Conservation (phyloP, 176 grass and related monocot genomes). For the Raddia distichophylla region DNA sequence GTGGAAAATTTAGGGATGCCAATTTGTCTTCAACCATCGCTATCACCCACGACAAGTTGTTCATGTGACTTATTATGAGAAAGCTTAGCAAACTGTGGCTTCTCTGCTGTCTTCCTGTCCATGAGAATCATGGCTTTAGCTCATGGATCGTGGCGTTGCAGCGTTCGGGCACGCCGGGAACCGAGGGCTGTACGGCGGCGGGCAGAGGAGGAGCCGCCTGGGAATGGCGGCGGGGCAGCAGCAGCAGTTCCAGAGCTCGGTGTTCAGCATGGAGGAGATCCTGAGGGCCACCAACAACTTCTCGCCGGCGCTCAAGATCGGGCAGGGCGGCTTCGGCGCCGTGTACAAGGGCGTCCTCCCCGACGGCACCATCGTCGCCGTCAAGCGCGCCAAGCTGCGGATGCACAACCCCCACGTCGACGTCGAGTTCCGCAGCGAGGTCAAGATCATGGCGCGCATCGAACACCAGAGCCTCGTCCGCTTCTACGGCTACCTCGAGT, state of each 20-base stretch:
- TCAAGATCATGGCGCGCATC: constrained; percentile 71
- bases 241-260: constrained; percentile 42
- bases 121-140: neutral
- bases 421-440: constrained; percentile 86
- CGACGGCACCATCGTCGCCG: constrained; percentile 74
- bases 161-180: neutral
- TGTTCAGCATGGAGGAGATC: constrained; percentile 80
- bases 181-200: constrained; percentile 36
- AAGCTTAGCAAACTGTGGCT: neutral
- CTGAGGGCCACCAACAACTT: constrained; percentile 75
- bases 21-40: no score
- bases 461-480: constrained; percentile 79
- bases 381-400: constrained; percentile 82
- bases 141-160: neutral
- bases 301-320: constrained; percentile 73
- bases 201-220: neutral
- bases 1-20: neutral
- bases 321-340: constrained; percentile 81
- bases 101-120: no score
- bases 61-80: neutral
- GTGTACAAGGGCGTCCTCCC: constrained; percentile 78
- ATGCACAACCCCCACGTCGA: constrained; percentile 61
- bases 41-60: no score
- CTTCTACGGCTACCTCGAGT: constrained; percentile 80
- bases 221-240: no score